phyloP scores from a whole-genome alignment of 345 rosid genomes.

The Gossypium anomalum region DNA sequence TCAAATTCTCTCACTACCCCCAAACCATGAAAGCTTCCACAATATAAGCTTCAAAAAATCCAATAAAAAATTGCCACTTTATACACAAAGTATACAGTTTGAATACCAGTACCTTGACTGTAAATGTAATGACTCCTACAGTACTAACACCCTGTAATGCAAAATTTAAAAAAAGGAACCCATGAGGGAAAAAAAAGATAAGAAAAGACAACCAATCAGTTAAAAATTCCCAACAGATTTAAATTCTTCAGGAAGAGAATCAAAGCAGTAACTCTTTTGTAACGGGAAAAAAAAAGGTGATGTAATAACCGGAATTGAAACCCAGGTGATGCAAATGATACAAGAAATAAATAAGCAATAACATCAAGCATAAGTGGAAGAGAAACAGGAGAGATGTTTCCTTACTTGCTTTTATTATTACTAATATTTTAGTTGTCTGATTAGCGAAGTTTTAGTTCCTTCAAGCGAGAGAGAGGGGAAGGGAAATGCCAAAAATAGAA shows the following conservation, averaged over 20 bases:
- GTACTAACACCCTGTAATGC: slow-evolving; percentile 11
- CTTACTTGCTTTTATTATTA: slow-evolving; percentile 4
- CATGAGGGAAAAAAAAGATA: neutral
- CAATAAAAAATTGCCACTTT: neutral
- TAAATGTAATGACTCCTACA: neutral
- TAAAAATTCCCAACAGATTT: slow-evolving; percentile 13
- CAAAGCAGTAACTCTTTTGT: slow-evolving; percentile 5
- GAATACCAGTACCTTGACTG: neutral
- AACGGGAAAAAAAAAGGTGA: slow-evolving; percentile 4
- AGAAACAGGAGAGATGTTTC: neutral
- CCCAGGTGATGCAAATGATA: slow-evolving; percentile 5
- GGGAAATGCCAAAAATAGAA: slow-evolving; percentile 32
- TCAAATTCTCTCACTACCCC: slow-evolving; percentile 11
- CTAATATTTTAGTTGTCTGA: neutral
- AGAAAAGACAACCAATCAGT: slow-evolving; percentile 13
- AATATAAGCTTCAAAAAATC: neutral
- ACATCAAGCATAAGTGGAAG: neutral
- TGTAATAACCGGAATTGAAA: slow-evolving; percentile 4
- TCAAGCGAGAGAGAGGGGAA: slow-evolving; percentile 8
- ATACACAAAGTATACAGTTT: slow-evolving; percentile 17
- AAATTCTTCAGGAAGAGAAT: slow-evolving; percentile 3
- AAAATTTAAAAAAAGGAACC: neutral
- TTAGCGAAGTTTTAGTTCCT: slow-evolving; percentile 5
- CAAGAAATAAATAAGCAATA: slow-evolving; percentile 2
- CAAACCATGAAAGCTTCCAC: slow-evolving; percentile 14